Evolutionary conservation across 116 monocot species (phyloP), one percentile per base, ranked within the genome.

Genomic region (Trichopus zeylanicus): DNA sequence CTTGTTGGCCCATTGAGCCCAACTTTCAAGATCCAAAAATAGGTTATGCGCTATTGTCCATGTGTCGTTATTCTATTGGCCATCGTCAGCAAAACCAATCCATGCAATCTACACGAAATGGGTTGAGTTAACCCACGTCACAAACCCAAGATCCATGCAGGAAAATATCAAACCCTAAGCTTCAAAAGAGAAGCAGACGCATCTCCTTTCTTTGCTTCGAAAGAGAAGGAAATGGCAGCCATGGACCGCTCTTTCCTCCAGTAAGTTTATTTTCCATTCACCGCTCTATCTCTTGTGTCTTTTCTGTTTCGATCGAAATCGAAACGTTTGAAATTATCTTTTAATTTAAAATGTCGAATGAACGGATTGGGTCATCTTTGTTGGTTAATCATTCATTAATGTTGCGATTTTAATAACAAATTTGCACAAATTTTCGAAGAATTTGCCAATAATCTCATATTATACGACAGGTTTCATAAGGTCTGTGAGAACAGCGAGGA

Each of bases 401-500:
- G n/a, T n/a, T n/a, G n/a, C n/a, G n/a, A n/a, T n/a, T n/a, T n/a
- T n/a, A n/a, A n/a, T n/a, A n/a, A n/a, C n/a, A n/a, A n/a, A n/a
- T n/a, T n/a, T n/a, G n/a, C n/a, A n/a, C n/a, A n/a, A n/a, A n/a
- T n/a, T n/a, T n/a, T n/a, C n/a, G n/a, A n/a, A n/a, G n/a, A n/a
- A n/a, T n/a, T n/a, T n/a, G n/a, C n/a, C n/a, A n/a, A n/a, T n/a
- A n/a, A n/a, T n/a, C n/a, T n/a, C n/a, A n/a, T n/a, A n/a, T n/a
- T n/a, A n/a, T n/a, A n/a, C n/a, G n/a, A 27, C 26, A 82, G 85
- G 79, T 29, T 91, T 86, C 70, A 54, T 82, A 35, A 80, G 63
- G 67, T 64, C 86, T 56, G 73, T 64, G 46, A 76, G 68, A 30
- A 56, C 69, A 27, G 23, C 67, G 5, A 82, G 79, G 37, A 91